phyloP scores from a whole-genome alignment of 768 basidiomycete species.

The Kwoniella shandongensis region DNA sequence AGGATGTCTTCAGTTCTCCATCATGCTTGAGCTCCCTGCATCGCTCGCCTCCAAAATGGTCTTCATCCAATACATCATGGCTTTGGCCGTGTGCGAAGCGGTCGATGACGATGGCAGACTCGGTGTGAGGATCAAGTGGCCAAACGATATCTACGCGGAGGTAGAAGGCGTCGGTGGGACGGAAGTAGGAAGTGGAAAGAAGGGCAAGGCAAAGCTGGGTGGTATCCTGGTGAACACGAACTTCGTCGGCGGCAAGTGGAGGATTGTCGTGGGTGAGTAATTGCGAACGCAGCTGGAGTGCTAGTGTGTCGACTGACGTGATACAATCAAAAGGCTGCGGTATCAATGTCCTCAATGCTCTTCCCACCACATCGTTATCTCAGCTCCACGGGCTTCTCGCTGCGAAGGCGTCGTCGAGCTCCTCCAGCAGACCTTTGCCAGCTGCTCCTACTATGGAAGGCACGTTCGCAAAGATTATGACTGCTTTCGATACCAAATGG shows the following conservation, averaged over 20 bases:
- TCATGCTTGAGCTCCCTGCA: constrained; percentile 65
- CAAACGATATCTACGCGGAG: constrained; percentile 87
- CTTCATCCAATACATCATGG: constrained; percentile 90
- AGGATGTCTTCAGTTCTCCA: constrained; percentile 82
- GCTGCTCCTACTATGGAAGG: constrained; percentile 66
- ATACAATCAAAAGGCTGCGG: constrained; percentile 72
- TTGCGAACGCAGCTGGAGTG: not conserved
- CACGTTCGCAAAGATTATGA: constrained; percentile 71
- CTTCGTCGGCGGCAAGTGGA: constrained; percentile 69
- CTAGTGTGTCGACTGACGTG: not conserved
- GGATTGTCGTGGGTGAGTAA: constrained; percentile 75
- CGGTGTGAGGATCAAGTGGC: constrained; percentile 85
- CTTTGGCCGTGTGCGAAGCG: constrained; percentile 83
- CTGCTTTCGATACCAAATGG: constrained; percentile 79
- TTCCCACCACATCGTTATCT: constrained; percentile 76
- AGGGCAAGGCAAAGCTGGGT: constrained; percentile 68
- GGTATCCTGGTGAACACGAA: constrained; percentile 88
- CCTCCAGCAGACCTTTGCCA: constrained; percentile 37
- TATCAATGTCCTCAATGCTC: constrained; percentile 76
- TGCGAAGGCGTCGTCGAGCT: constrained; percentile 15
- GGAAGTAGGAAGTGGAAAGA: constrained; percentile 56
- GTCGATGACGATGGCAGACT: constrained; percentile 65
- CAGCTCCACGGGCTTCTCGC: constrained; percentile 61
- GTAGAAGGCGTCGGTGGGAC: constrained; percentile 56
- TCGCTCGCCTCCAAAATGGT: constrained; percentile 67